phyloP scores from a whole-genome alignment of 176 grass and related monocot genomes.

The Paspalum vaginatum region DNA sequence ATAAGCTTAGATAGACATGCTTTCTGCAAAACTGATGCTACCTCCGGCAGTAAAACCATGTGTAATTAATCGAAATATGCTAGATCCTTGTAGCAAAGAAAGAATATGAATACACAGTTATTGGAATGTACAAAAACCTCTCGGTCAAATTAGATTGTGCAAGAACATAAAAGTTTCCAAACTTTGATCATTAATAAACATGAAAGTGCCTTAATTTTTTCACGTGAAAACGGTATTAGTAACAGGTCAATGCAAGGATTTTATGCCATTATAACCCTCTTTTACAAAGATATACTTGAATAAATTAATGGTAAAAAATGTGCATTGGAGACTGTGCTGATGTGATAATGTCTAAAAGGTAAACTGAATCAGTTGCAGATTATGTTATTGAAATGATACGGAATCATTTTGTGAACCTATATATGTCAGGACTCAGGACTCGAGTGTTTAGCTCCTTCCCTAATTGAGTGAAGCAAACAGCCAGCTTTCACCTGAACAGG shows the following conservation, averaged over 20 bases:
- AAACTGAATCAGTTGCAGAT: not conserved
- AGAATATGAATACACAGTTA: conserved; percentile 10
- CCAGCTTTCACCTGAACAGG: not conserved
- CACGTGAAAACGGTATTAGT: too few species aligned
- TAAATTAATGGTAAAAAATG: not conserved
- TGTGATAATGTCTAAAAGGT: conserved; percentile 3
- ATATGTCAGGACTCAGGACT: not conserved
- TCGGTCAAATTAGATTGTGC: not conserved
- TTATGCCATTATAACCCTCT: not conserved
- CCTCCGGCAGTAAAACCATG: not conserved
- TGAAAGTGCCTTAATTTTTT: not conserved
- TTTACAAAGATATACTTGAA: not conserved
- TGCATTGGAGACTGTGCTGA: not conserved
- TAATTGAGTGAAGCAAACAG: conserved; percentile 26
- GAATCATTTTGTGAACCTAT: not conserved
- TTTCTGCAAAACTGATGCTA: conserved; percentile 15
- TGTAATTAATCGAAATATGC: not conserved
- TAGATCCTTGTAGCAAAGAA: conserved; percentile 1
- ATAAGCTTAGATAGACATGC: not conserved
- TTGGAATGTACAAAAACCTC: not conserved
- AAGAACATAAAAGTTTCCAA: conserved; percentile 3
- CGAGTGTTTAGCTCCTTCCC: conserved; percentile 5
- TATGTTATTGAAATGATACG: conserved; percentile 17
- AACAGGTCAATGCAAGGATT: not conserved
- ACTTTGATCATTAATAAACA: not conserved